These are phyloP conservation scores for Clausena lansium DNA, from an alignment of 345 rosid species.

Conservation along the genomic window DNA sequence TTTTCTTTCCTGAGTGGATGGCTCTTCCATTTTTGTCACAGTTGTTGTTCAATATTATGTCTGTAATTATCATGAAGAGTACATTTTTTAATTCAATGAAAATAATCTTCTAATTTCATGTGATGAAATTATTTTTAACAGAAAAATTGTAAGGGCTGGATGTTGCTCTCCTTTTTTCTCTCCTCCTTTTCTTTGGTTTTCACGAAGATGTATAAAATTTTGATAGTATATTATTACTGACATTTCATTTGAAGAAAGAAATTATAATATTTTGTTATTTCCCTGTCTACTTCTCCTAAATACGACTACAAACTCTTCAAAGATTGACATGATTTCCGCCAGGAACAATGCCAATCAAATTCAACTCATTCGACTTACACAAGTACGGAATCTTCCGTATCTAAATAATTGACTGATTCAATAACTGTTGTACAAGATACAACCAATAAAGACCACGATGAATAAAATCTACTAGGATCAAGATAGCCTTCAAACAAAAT, in stretches of 20 bases:
- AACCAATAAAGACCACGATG: background rate
- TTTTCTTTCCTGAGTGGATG: background rate
- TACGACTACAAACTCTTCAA: background rate
- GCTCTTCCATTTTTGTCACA: background rate
- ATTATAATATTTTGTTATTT: no score
- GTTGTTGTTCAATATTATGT: background rate
- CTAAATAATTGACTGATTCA: no score
- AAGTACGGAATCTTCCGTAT: fast-evolving
- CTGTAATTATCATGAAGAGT: background rate
- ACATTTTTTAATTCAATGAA: background rate
- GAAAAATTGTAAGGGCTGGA: no score
- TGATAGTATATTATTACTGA: no score
- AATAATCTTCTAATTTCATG: background rate
- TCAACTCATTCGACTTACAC: background rate
- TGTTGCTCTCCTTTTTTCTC: no score
- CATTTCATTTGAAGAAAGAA: no score
- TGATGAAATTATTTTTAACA: no score
- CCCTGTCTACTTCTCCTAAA: background rate
- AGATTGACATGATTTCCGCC: background rate
- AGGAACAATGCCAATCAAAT: background rate
- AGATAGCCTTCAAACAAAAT: background rate
- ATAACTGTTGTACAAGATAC: no score
- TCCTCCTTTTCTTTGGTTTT: no score
- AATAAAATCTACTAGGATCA: background rate
- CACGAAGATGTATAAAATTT: no score